Conservation (phyloP, 345 rosid species). For the Combretum micranthum region DNA sequence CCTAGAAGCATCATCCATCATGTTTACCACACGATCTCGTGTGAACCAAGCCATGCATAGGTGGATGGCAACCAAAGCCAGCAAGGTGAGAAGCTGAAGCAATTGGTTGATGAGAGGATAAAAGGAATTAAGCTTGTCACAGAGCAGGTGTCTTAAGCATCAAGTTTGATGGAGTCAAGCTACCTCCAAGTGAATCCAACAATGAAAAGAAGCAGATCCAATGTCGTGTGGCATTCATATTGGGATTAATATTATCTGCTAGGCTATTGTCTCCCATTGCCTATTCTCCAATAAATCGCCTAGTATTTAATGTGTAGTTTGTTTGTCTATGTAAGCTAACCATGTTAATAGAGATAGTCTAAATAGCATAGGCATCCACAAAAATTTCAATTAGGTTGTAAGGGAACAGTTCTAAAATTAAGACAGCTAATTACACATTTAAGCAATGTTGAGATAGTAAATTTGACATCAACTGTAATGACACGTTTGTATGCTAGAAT, state of each 20-base stretch:
- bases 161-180: neutral
- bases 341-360: too few relatives aligned
- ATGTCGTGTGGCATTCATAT: neutral
- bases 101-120: constrained; percentile 73
- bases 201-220: neutral
- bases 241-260: constrained; percentile 1
- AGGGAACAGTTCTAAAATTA: too few relatives aligned
- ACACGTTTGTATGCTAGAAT: too few relatives aligned
- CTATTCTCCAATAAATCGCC: too few relatives aligned
- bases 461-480: too few relatives aligned
- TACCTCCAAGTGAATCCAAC: neutral
- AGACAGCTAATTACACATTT: too few relatives aligned
- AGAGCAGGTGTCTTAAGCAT: constrained; percentile 34
- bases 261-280: too few relatives aligned
- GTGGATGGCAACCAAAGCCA: constrained; percentile 48
- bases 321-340: too few relatives aligned
- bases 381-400: too few relatives aligned
- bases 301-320: too few relatives aligned
- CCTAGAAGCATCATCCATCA: constrained; percentile 62
- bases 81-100: constrained; percentile 71
- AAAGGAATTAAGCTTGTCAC: constrained; percentile 65
- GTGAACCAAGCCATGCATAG: constrained; percentile 33
- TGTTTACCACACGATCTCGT: constrained; percentile 40
- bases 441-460: too few relatives aligned
- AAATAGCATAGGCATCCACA: too few relatives aligned